These are phyloP conservation scores for Zygotorulaspora danielsina DNA, from an alignment of 805 yeast species.

Conservation along the genomic window DNA sequence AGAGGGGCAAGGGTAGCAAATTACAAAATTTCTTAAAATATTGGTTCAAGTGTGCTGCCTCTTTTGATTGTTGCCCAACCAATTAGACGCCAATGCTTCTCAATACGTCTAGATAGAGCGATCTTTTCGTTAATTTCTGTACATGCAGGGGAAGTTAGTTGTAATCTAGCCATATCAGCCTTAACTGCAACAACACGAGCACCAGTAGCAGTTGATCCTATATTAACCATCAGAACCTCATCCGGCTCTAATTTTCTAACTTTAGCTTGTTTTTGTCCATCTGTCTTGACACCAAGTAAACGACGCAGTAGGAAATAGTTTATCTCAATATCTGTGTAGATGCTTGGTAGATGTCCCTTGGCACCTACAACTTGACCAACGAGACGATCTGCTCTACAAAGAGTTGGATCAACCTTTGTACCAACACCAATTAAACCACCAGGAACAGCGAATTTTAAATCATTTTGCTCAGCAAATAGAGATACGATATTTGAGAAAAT, in stretches of 20 bases:
- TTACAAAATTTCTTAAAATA: constrained; percentile 31
- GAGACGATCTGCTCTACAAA: constrained; percentile 98
- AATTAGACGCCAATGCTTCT: constrained; percentile 98
- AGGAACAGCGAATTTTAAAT: constrained; percentile 97
- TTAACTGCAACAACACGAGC: constrained; percentile 97
- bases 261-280: constrained; percentile 94
- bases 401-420: constrained; percentile 96
- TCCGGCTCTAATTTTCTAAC: constrained; percentile 91
- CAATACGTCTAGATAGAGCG: constrained; percentile 97
- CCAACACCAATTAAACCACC: constrained; percentile 99
- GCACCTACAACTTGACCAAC: constrained; percentile 99
- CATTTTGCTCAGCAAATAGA: constrained; percentile 95
- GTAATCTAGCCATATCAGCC: constrained; percentile 98
- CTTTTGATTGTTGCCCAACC: constrained; percentile 99
- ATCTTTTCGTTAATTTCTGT: constrained; percentile 97
- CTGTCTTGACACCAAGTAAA: constrained; percentile 96
- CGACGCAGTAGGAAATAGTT: constrained; percentile 95
- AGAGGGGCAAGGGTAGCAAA: constrained; percentile 2
- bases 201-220: constrained; percentile 99
- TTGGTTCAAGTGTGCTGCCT: constrained; percentile 84
- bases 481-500: constrained; percentile 92
- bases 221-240: constrained; percentile 97
- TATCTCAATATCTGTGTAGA: constrained; percentile 95
- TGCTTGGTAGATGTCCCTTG: constrained; percentile 90
- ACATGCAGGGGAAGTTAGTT: constrained; percentile 97